Evolutionary conservation across 2,329 filamentous ascomycete species (phyloP), one percentile per base, ranked within the genome.

Genomic region (Albophoma yamanashiensis): DNA sequence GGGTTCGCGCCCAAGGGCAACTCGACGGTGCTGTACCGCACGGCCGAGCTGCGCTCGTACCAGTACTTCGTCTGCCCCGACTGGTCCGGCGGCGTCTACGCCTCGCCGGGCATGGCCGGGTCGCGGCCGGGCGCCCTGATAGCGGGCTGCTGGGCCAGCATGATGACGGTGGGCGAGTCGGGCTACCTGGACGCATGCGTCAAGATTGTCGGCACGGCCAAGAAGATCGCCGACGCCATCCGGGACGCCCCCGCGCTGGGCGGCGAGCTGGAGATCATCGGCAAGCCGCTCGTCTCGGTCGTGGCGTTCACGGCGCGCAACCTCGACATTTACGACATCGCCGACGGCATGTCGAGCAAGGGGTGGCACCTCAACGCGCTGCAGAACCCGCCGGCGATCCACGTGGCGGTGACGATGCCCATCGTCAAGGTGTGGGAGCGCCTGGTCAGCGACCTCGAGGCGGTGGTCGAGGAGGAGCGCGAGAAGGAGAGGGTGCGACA

Each of bases 1-100:
- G 94, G 94, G 43, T 99, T 99, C 71, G 94, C 94, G 1, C 94
- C 94, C 58, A 99, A 99, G 78, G 94, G 94, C 66, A 99, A 96
- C 81, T 94, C 89, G 58, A 94, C 92, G 1, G 82, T 96, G 17
- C 82, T 99, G 50, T 99, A 99, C 81, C 91, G 94, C 67, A 89
- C 86, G 55, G 82, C 87, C 40, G 78, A 83, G 55, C 83, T 95
- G 65, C 86, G 94, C 66, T 85, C 86, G 60, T 93, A 96, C 75
- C 94, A 99, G 75, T 99, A 99, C 81, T 99, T 96, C 75, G 88
- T 99, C 71, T 91, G 88, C 39, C 89, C 94, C 8, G 90, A 96
- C 75, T 99, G 94, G 94, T 87, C 89, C 12, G 94, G 94, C 62
- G 94, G 94, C 68, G 92, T 99, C 11, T 99, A 99, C 74, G 94